Conservation (phyloP, 768 basidiomycete species). For the Suillus americanus region DNA sequence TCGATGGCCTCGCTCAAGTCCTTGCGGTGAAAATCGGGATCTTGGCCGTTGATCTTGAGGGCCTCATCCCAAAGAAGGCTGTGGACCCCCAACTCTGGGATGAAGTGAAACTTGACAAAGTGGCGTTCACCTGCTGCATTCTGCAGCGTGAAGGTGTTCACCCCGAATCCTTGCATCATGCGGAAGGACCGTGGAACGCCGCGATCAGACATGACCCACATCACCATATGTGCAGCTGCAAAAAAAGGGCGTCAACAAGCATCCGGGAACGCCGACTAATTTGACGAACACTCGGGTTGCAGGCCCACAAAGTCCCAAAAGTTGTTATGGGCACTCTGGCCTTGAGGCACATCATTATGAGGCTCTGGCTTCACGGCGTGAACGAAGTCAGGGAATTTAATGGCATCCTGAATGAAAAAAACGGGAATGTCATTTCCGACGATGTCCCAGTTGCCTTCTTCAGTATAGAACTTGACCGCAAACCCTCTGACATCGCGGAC, state of each 20-base stretch:
- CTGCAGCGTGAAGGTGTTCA: slow-evolving; percentile 80
- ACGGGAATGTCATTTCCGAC: slow-evolving; percentile 85
- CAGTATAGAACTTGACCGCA: slow-evolving; percentile 79
- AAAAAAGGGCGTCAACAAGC: slow-evolving; percentile 6
- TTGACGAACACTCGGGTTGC: slow-evolving; percentile 56
- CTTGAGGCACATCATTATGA: slow-evolving; percentile 74
- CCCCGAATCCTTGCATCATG: slow-evolving; percentile 89
- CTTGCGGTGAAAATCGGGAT: slow-evolving; percentile 90
- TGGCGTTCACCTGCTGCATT: slow-evolving; percentile 64
- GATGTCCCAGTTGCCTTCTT: slow-evolving; percentile 86
- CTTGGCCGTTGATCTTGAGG: slow-evolving; percentile 77
- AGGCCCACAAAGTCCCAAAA: slow-evolving; percentile 85
- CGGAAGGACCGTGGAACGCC: slow-evolving; percentile 81
- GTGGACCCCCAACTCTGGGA: slow-evolving; percentile 80
- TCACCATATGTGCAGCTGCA: slow-evolving; percentile 66
- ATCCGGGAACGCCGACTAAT: not conserved
- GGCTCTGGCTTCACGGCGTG: slow-evolving; percentile 88
- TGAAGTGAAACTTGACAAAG: slow-evolving; percentile 90
- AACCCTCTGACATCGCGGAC: slow-evolving; percentile 89
- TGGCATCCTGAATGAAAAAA: slow-evolving; percentile 78
- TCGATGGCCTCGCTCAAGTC: slow-evolving; percentile 84
- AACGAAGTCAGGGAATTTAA: slow-evolving; percentile 85
- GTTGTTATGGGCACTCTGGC: slow-evolving; percentile 75
- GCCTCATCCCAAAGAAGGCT: slow-evolving; percentile 90
- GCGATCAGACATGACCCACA: slow-evolving; percentile 88